These are phyloP conservation scores for Hypoxylon sp. DNA, from an alignment of 2,329 filamentous ascomycete genomes.

Conservation along the genomic window DNA sequence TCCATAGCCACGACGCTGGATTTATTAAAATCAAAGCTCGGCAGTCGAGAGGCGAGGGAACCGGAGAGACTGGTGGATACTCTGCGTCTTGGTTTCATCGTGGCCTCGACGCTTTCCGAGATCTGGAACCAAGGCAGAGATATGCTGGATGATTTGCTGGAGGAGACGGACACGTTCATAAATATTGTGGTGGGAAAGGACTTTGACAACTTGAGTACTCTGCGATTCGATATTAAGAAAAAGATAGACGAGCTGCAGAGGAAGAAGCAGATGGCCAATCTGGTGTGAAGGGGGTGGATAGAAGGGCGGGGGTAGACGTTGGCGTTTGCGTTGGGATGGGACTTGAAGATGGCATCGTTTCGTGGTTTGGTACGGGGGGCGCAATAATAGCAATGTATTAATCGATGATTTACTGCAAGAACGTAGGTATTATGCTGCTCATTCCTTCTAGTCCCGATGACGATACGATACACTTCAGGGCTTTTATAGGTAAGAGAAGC, in stretches of 20 bases:
- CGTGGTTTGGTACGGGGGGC: too few relatives aligned
- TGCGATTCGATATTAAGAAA: background rate
- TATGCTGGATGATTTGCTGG: background rate
- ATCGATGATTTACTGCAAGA: too few relatives aligned
- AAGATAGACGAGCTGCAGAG: background rate
- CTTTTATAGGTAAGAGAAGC: too few relatives aligned
- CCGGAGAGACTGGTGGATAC: background rate
- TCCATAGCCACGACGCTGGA: background rate
- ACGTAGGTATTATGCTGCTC: too few relatives aligned
- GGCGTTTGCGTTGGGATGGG: too few relatives aligned
- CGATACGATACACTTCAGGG: too few relatives aligned
- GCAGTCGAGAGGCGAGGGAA: background rate
- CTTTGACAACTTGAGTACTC: background rate
- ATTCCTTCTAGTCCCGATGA: too few relatives aligned
- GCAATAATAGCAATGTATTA: too few relatives aligned
- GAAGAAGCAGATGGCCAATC: background rate
- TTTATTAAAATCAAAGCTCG: background rate
- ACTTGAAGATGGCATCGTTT: too few relatives aligned
- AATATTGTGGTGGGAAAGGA: background rate
- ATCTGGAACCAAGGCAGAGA: background rate
- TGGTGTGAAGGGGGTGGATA: too few relatives aligned
- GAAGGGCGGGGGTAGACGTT: too few relatives aligned
- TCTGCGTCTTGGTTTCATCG: slow-evolving; percentile 6
- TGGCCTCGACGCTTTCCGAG: background rate
- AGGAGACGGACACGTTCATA: background rate